Evolutionary conservation across 2,329 filamentous ascomycete genomes (phyloP).

Genomic region (Ophiostoma sp.): DNA sequence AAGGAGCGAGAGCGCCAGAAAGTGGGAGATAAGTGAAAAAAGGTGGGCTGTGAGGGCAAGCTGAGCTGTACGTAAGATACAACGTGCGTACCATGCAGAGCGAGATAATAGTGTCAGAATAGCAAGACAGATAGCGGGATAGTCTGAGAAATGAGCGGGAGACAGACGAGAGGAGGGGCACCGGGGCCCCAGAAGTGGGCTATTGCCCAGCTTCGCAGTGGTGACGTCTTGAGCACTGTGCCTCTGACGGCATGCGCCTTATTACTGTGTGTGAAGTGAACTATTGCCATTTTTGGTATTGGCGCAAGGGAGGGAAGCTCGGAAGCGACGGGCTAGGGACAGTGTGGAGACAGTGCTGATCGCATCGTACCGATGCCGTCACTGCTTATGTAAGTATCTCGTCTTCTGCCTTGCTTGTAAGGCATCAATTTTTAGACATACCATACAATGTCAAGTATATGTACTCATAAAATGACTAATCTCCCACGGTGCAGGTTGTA

Average conservation of each 20-base stretch:
- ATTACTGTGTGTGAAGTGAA: not conserved
- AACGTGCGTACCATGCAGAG: not conserved
- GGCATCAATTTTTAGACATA: not conserved
- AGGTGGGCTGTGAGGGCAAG: slow-evolving; percentile 16
- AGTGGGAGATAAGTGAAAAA: slow-evolving; percentile 23
- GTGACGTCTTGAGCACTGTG: slow-evolving; percentile 12
- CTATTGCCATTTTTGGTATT: not conserved
- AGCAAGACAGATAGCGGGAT: not conserved
- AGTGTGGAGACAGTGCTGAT: slow-evolving; percentile 8
- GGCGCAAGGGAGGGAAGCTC: not conserved
- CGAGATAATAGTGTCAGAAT: not conserved
- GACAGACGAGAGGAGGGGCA: not conserved
- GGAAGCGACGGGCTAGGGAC: slow-evolving; percentile 11
- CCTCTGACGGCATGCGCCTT: slow-evolving; percentile 11
- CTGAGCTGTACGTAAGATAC: not conserved
- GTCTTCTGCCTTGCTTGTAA: not conserved
- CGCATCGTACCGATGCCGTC: slow-evolving; percentile 13
- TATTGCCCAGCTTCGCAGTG: slow-evolving; percentile 6
- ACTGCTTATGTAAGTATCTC: not conserved
- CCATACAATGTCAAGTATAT: not conserved
- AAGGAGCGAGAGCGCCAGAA: slow-evolving; percentile 15
- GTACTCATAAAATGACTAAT: slow-evolving; percentile 12
- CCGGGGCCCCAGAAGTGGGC: not conserved
- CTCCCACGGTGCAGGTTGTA: not conserved
- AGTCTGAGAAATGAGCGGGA: not conserved